Evolutionary conservation across 495 filamentous ascomycete species (phyloP).

Genomic region (Hypoxylon lenormandii): DNA sequence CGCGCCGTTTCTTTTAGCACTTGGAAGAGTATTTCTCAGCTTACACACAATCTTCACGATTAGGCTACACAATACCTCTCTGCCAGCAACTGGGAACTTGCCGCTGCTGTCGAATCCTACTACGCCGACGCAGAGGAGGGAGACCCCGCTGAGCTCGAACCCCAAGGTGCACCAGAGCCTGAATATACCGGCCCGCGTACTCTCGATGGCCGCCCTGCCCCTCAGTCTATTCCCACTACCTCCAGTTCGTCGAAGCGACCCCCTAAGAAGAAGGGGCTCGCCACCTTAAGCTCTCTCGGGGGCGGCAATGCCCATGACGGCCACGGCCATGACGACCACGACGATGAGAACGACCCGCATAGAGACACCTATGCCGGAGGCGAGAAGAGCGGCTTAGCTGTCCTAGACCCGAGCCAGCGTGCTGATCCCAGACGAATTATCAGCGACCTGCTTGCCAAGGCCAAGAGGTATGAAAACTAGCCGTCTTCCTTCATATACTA

Average conservation of each 20-base stretch:
- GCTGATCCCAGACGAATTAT: slow-evolving; percentile 74
- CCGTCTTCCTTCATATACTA: background rate
- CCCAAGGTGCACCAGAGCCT: slow-evolving; percentile 36
- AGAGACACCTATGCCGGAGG: slow-evolving; percentile 93
- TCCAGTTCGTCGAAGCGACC: slow-evolving; percentile 57
- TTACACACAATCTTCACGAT: slow-evolving; percentile 1
- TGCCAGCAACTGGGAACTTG: slow-evolving; percentile 76
- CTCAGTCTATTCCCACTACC: slow-evolving; percentile 55
- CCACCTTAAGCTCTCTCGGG: slow-evolving; percentile 69
- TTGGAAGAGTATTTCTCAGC: background rate
- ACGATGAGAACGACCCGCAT: slow-evolving; percentile 71
- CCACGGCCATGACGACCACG: slow-evolving; percentile 69
- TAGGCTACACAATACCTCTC: slow-evolving; percentile 79
- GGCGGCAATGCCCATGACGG: slow-evolving; percentile 59
- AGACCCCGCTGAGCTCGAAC: slow-evolving; percentile 53
- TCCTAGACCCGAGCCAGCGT: slow-evolving; percentile 80
- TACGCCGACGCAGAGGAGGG: slow-evolving; percentile 78
- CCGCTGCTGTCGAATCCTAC: slow-evolving; percentile 74
- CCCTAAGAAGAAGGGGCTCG: slow-evolving; percentile 63
- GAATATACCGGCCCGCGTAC: slow-evolving; percentile 68
- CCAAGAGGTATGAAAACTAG: slow-evolving; percentile 70
- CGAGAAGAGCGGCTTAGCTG: slow-evolving; percentile 94
- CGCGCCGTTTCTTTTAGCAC: background rate
- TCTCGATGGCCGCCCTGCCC: slow-evolving; percentile 67
- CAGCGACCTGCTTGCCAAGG: slow-evolving; percentile 83